phyloP scores from a whole-genome alignment of 345 rosid species.

The thale cress (Arabidopsis thaliana) region DNA sequence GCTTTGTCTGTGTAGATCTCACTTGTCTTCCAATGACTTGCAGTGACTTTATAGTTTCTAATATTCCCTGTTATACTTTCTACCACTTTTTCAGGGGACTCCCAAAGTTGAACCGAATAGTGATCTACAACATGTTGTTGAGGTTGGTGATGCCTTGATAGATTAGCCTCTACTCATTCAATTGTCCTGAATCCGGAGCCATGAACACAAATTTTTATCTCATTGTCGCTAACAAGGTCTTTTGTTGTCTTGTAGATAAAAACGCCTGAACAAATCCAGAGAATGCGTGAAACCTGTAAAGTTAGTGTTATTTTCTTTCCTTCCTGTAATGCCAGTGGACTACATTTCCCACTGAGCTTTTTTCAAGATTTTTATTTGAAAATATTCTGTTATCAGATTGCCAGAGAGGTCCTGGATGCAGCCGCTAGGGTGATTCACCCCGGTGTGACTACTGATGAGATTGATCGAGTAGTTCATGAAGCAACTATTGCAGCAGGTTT shows the following conservation, averaged over 20 bases:
- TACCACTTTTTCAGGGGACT: slow-evolving; percentile 59
- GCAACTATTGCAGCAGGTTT: slow-evolving; percentile 86
- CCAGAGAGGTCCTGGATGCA: slow-evolving; percentile 90
- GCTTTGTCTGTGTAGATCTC: neutral
- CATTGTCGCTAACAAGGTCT: slow-evolving; percentile 28
- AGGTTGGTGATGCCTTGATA: slow-evolving; percentile 53
- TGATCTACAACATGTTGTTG: slow-evolving; percentile 83
- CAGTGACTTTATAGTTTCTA: slow-evolving; percentile 15
- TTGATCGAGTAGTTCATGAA: slow-evolving; percentile 91
- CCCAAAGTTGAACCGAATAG: slow-evolving; percentile 90
- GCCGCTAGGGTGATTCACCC: slow-evolving; percentile 79
- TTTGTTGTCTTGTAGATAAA: slow-evolving; percentile 63
- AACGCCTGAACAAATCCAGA: slow-evolving; percentile 79
- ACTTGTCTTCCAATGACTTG: neutral
- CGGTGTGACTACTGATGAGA: slow-evolving; percentile 95
- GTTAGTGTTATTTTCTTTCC: slow-evolving; percentile 53
- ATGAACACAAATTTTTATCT: slow-evolving; percentile 5
- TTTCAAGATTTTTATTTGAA: slow-evolving; percentile 8
- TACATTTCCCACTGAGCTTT: neutral
- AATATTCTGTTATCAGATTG: slow-evolving; percentile 56
- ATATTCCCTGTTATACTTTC: neutral
- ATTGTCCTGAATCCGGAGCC: slow-evolving; percentile 4
- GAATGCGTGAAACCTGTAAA: slow-evolving; percentile 89
- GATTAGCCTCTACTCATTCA: slow-evolving; percentile 10
- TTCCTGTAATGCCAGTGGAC: neutral